A percentile compares a stretch with the other conserved stretches of the same genome.
phyloP scores from a whole-genome alignment of 2,329 filamentous ascomycete species.

The Fusarium veterinarium region DNA sequence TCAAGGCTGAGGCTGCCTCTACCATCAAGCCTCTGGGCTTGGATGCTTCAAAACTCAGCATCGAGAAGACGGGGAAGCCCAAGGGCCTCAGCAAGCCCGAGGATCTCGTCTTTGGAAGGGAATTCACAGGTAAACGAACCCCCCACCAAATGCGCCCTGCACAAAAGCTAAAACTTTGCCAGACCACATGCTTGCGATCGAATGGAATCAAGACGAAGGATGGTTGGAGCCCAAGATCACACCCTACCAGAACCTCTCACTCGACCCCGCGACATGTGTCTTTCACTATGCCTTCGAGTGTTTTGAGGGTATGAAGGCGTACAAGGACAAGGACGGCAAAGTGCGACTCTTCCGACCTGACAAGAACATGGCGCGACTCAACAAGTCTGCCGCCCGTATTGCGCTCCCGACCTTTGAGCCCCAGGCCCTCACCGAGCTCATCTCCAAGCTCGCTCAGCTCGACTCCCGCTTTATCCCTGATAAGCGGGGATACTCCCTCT shows the following conservation, averaged over 20 bases:
- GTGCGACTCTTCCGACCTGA: conserved; percentile 93
- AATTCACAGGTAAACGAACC: conserved; percentile 79
- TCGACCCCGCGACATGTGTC: conserved; percentile 95
- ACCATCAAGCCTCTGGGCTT: conserved; percentile 71
- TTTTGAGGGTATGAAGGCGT: conserved; percentile 99
- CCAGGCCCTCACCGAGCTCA: conserved; percentile 80
- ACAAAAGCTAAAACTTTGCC: conserved; percentile 27
- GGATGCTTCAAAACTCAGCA: conserved; percentile 79
- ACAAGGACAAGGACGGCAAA: conserved; percentile 83
- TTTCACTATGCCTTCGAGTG: conserved; percentile 99
- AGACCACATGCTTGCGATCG: conserved; percentile 98
- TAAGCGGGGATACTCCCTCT: conserved; percentile 90
- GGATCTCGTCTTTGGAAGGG: conserved; percentile 88
- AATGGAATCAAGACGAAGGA: conserved; percentile 88
- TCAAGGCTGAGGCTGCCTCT: conserved; percentile 62
- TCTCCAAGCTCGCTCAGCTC: conserved; percentile 81
- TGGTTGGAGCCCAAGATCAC: conserved; percentile 87
- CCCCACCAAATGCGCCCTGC: not conserved
- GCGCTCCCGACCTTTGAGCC: conserved; percentile 88
- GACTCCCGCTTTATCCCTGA: conserved; percentile 92
- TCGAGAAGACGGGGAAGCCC: conserved; percentile 80
- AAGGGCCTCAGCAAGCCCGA: conserved; percentile 79
- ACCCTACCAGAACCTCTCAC: conserved; percentile 95
- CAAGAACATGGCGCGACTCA: conserved; percentile 95
- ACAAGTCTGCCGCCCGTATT: conserved; percentile 91